phyloP scores from a whole-genome alignment of 192 early-diverging fungal species.

The Coemansia sp. region DNA sequence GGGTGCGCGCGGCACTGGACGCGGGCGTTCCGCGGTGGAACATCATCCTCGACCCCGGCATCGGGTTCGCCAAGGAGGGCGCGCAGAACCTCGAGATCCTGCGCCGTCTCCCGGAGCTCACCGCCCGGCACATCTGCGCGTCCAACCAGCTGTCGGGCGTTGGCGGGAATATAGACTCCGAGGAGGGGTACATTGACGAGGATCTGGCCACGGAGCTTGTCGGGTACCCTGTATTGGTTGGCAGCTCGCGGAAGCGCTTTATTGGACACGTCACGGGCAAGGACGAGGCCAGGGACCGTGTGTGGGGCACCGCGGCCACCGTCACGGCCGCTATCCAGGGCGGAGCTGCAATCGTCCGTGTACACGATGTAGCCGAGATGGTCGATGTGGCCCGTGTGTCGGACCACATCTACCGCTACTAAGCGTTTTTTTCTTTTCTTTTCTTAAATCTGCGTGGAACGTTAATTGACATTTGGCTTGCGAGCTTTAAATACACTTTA shows the following conservation, averaged over 20 bases:
- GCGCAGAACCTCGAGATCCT: conserved; percentile 87
- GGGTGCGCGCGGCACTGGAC: conserved; percentile 68
- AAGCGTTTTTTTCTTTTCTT: too few relatives aligned
- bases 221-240: conserved; percentile 80
- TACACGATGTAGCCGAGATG: conserved; percentile 97
- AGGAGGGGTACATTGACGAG: conserved; percentile 47
- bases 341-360: conserved; percentile 80
- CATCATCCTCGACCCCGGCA: conserved; percentile 94
- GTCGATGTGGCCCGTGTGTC: conserved; percentile 80
- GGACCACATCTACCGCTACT: conserved; percentile 62
- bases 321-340: conserved; percentile 77
- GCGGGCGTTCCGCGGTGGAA: conserved; percentile 93
- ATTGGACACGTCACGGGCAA: conserved; percentile 75
- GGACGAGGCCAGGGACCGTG: conserved; percentile 65
- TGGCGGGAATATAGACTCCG: conserved; percentile 10
- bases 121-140: conserved; percentile 32
- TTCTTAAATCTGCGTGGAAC: too few relatives aligned
- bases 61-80: conserved; percentile 94
- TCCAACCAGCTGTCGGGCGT: not conserved
- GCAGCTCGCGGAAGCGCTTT: conserved; percentile 89
- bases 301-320: conserved; percentile 89
- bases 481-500: too few relatives aligned
- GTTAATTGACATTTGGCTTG: too few relatives aligned
- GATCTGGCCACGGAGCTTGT: conserved; percentile 48
- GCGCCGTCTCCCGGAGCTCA: conserved; percentile 61